Evolutionary conservation across 2,329 filamentous ascomycete genomes (phyloP), one percentile per base, ranked within the genome.

Genomic region (Apiospora marii): DNA sequence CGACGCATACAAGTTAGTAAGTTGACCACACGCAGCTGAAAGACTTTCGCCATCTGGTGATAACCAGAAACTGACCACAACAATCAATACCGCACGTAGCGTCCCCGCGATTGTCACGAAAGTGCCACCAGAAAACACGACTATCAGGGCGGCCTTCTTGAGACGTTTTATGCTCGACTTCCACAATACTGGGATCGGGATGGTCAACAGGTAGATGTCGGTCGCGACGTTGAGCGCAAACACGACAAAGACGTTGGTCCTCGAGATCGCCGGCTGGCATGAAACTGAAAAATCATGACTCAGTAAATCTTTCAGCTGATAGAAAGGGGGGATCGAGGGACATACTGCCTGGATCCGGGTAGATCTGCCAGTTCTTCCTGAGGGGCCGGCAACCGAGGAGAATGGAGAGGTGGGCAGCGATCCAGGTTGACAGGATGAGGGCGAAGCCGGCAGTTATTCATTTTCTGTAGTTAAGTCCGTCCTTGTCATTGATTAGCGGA

Each of bases 141-240:
- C 74, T 0, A 79, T 83, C 2, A 81, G 80, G 0, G 80, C 82
- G 14, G 80, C 74, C 72, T 85, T 86, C 74, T 84, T 83, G 5
- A 75, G 48, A 14, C 77, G 76, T 8, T 78, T 80, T 74, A 85
- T 78, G 14, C 74, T 81, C 5, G 82, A 81, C 70, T 79, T 78
- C 81, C 82, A 85, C 1, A 84, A 79, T 79, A 90, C 87, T 1
- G 89, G 88, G 4, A 89, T 81, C 0, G 89, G 88, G 46, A 91
- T 90, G 34, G 85, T 84, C 71, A 91, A 86, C n/a, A 91, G 82
- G 74, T 91, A 91, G 0, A 90, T 69, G 74, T 91, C 90, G 4
- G 89, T 91, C 1, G 81, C 75, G 2, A 90, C 84, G 74, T 90
- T 91, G 73, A 87, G 80, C 19, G 82, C 80, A 24, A 86, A 85